phyloP scores from a whole-genome alignment of 495 filamentous ascomycete species.

The Daldinia childiae region DNA sequence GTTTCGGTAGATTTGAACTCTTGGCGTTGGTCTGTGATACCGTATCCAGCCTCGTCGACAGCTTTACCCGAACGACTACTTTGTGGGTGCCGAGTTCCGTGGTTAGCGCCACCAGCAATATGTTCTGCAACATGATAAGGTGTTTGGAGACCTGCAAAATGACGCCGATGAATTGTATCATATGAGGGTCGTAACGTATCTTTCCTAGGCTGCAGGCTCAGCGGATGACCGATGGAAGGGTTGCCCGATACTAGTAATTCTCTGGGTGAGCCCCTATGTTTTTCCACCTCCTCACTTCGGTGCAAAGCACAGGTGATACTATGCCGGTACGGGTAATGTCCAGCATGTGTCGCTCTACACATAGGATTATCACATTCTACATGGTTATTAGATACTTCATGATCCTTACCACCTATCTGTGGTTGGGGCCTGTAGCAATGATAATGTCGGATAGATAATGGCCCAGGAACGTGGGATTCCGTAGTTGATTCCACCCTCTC shows the following conservation, averaged over 20 bases:
- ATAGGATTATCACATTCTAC: slow-evolving; percentile 44
- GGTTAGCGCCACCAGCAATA: neutral
- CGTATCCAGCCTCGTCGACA: neutral
- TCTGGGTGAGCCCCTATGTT: slow-evolving; percentile 19
- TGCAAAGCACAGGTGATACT: slow-evolving; percentile 37
- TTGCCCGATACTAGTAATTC: neutral
- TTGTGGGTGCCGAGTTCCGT: neutral
- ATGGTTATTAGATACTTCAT: slow-evolving; percentile 8
- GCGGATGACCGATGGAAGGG: neutral
- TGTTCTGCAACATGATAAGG: slow-evolving; percentile 3
- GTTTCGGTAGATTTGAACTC: neutral
- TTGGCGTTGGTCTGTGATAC: neutral
- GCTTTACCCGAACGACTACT: neutral
- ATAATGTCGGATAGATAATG: slow-evolving; percentile 5
- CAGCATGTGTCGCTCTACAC: slow-evolving; percentile 47
- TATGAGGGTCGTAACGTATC: neutral
- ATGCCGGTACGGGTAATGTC: slow-evolving; percentile 48
- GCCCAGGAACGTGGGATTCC: neutral
- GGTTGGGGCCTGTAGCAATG: neutral
- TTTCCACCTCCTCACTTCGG: slow-evolving; percentile 41
- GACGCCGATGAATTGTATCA: slow-evolving; percentile 5
- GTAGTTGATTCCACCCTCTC: neutral
- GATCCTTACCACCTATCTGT: slow-evolving; percentile 1
- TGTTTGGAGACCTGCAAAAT: neutral
- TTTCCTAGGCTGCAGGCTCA: slow-evolving; percentile 2